Evolutionary conservation across 305 asterid species (phyloP).

Genomic region (Coffea humblotiana): DNA sequence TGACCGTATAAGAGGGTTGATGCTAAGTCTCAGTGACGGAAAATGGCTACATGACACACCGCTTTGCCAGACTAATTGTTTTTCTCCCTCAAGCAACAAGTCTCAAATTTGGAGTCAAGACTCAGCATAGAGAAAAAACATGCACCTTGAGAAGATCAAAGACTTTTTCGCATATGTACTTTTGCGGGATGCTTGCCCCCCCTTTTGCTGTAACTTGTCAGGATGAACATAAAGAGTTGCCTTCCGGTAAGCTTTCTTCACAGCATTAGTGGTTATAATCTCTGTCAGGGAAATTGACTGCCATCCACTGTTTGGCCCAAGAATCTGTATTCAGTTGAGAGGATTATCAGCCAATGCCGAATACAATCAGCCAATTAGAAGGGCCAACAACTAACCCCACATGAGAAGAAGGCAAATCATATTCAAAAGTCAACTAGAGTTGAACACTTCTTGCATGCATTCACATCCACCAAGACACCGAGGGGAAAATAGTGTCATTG

Average conservation of each 20-base stretch:
- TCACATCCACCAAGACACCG: neutral
- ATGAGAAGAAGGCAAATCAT: neutral
- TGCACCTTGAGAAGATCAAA: constrained; percentile 91
- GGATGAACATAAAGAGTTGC: constrained; percentile 97
- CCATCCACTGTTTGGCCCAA: constrained; percentile 89
- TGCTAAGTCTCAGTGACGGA: neutral
- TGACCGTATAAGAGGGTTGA: neutral
- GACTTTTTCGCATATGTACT: constrained; percentile 87
- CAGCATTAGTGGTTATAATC: constrained; percentile 70
- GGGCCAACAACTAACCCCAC: neutral
- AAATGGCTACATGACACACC: neutral
- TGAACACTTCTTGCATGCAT: neutral
- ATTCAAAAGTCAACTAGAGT: neutral
- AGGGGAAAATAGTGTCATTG: neutral
- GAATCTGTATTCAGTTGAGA: constrained; percentile 53
- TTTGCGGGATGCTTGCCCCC: constrained; percentile 88
- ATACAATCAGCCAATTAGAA: neutral
- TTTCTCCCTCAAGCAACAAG: neutral
- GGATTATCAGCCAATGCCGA: neutral
- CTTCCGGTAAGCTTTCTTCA: constrained; percentile 88
- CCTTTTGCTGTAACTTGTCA: constrained; percentile 92
- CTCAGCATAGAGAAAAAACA: neutral
- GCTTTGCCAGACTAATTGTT: neutral
- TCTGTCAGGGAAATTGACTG: constrained; percentile 79
- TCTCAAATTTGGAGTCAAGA: neutral